Evolutionary conservation across 2,329 filamentous ascomycete genomes (phyloP).

Genomic region (Fusarium globosum): DNA sequence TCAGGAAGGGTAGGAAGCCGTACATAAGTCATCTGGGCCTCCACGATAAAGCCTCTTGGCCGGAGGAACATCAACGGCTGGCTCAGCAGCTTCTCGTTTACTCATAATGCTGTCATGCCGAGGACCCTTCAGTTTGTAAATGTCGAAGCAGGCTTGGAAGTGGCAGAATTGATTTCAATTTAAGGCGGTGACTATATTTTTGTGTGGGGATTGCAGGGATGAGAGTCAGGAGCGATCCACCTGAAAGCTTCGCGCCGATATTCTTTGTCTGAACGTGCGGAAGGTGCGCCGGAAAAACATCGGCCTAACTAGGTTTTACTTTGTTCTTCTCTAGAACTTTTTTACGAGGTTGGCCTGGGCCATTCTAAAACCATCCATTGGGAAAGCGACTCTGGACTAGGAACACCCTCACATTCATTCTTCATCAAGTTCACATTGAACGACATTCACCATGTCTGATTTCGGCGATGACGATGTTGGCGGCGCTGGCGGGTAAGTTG

Average conservation of each 20-base stretch:
- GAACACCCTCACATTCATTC: background rate
- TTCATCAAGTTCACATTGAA: background rate
- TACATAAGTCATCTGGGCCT: slow-evolving; percentile 40
- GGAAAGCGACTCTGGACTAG: slow-evolving; percentile 4
- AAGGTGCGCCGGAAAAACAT: slow-evolving; percentile 44
- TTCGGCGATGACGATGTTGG: slow-evolving; percentile 74
- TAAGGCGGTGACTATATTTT: slow-evolving; percentile 51
- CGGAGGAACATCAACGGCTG: slow-evolving; percentile 39
- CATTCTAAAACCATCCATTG: slow-evolving; percentile 39
- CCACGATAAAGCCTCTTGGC: slow-evolving; percentile 43
- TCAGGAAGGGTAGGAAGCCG: background rate
- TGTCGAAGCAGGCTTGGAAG: slow-evolving; percentile 17
- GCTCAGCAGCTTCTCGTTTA: slow-evolving; percentile 47
- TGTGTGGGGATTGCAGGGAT: slow-evolving; percentile 42
- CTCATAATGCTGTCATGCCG: slow-evolving; percentile 47
- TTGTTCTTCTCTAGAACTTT: slow-evolving; percentile 44
- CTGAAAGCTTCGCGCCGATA: background rate
- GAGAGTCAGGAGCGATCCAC: slow-evolving; percentile 7
- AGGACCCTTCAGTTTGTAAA: slow-evolving; percentile 11
- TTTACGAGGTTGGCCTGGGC: slow-evolving; percentile 43
- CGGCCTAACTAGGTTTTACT: slow-evolving; percentile 47
- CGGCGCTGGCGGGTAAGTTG: slow-evolving; percentile 67
- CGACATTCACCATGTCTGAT: slow-evolving; percentile 71
- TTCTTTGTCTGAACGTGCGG: background rate
- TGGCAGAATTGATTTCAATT: slow-evolving; percentile 50